Evolutionary conservation across 2,329 filamentous ascomycete genomes (phyloP), one percentile per base, ranked within the genome.

Genomic region (Juglanconis oblonga): DNA sequence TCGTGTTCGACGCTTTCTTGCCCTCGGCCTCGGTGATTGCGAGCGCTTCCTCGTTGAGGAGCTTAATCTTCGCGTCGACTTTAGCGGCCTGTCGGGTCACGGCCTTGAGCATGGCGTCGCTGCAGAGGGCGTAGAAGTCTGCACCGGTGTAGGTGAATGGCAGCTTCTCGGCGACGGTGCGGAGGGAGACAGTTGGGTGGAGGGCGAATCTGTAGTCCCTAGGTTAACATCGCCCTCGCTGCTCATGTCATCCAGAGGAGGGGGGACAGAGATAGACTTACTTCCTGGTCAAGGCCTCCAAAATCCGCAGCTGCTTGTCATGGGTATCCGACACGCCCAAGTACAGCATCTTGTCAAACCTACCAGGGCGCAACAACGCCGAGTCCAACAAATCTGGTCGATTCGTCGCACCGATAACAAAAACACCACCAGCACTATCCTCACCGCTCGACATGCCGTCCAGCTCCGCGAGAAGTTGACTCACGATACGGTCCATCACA

Each of bases 281-380:
- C 90, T 98, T 99, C 69, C 95, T 84, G 1, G 95, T 98, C 71
- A 99, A 78, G 1, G 95, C 95, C 73, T 98, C 92, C 70, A 99
- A 78, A 65, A 99, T 98, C 29, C 88, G 97, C 64, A 91, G 85
- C 76, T 99, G 95, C 79, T 98, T 98, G 17, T 96, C 91, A 69
- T 98, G 94, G 4, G 93, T 97, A 74, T 99, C 95, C 7, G 92
- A 96, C 8, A 99, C 92, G 40, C 95, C 95, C 11, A 99, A 81
- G 70, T 98, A 99, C 35, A 99, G 84, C 93, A 98, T 96, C 80
- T 98, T 98, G 72, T 99, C 95, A 73, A 99, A 98, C 62, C 94
- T 83, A 2, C 94, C 94, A 1, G 94, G 95, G 57, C 94, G 86
- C 49, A 98, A 79, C 60, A 99, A 78, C 4, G 94, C 95, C 65